phyloP scores from a whole-genome alignment of 208 protist species.

The Vickermania ingenoplastis region DNA sequence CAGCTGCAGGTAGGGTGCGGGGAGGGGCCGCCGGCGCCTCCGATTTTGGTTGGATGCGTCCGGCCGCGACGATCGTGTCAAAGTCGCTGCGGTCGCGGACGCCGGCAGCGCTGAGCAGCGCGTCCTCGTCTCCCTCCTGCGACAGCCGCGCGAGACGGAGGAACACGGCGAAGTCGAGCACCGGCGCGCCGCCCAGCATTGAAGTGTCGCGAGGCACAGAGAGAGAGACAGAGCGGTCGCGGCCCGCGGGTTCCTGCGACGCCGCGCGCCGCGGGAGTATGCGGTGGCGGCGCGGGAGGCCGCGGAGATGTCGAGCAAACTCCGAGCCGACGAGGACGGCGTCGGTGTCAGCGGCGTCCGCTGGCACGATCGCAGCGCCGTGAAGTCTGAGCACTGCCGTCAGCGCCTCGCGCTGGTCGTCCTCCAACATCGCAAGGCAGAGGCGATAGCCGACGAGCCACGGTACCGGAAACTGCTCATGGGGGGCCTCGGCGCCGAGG shows the following conservation, averaged over 20 bases:
- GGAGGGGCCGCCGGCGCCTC: too few species aligned
- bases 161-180: neutral
- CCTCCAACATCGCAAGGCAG: constrained; percentile 28
- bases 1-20: too few species aligned
- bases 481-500: constrained; percentile 6
- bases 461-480: constrained; percentile 21
- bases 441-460: constrained; percentile 61
- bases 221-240: too few species aligned
- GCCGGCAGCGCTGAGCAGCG: neutral
- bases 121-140: neutral
- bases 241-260: too few species aligned
- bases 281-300: too few species aligned
- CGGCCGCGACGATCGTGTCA: neutral
- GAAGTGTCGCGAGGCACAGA: too few species aligned
- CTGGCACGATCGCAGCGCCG: constrained; percentile 27
- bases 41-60: neutral
- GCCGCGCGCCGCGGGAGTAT: too few species aligned
- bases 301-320: neutral
- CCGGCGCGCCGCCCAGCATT: too few species aligned
- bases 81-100: neutral
- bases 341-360: constrained; percentile 29
- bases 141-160: neutral
- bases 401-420: constrained; percentile 35
- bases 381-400: constrained; percentile 25
- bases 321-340: constrained; percentile 36